Evolutionary conservation across 768 basidiomycete species (phyloP), one percentile per base, ranked within the genome.

Genomic region (Jaapia argillacea): DNA sequence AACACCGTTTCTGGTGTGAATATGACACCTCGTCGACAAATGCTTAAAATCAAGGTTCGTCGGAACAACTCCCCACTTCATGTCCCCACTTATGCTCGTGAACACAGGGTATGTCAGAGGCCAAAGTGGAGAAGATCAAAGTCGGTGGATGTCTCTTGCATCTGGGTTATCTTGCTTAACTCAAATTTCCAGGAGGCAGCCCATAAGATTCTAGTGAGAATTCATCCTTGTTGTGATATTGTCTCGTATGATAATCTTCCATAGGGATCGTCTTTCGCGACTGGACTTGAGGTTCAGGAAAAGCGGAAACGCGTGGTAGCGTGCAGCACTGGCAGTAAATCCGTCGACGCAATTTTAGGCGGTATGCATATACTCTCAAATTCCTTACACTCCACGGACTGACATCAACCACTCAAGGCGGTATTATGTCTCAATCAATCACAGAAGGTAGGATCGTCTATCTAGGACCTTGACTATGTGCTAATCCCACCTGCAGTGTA

Each of bases 81-180:
- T 42, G 18, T 46, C 16, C 26, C 26, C 50, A 36, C 25, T 18
- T 42, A 35, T n/a, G n/a, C n/a, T n/a, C n/a, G n/a, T 37, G 39
- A 35, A 3, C 31, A 45, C 16, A 93, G 89, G 93, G 93, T 35
- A 82, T 94, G 74, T 92, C 92, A 3, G 93, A 96, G 53, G 86
- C 93, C 1, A 98, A 98, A 59, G 91, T 98, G 2, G 93, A 98
- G 56, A 98, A 98, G 60, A 87, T 97, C 54, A 94, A 94, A 69
- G 90, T 76, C 45, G 33, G 57, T 44, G 26, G 27, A 6, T 20
- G 23, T 40, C 27, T 40, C 31, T 28, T 36, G 22, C 7, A n/a
- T 13, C 23, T 16, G n/a, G n/a, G 20, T 26, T 43, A 43, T 41
- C 25, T 14, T 26, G 25, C 6, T 26, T 21, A 23, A 24, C 36